Evolutionary conservation across 352 stramenopile species (phyloP).

Genomic region (Phytophthora agathidicida): DNA sequence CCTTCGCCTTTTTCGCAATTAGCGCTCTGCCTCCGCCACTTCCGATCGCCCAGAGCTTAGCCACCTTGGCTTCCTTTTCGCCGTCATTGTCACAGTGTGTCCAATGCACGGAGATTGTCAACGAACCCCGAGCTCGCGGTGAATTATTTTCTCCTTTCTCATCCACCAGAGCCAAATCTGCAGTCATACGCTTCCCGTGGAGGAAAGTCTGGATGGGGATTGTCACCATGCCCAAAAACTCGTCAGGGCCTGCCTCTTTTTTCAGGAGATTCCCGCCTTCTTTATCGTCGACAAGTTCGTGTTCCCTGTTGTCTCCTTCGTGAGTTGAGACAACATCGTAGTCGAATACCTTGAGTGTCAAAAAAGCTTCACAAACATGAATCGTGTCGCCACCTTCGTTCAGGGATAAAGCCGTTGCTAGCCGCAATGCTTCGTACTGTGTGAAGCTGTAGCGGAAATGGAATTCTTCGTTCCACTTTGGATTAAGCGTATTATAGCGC

Average conservation of each 20-base stretch:
- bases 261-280: neutral
- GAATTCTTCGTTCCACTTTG: slow-evolving; percentile 82
- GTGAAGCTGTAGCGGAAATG: slow-evolving; percentile 52
- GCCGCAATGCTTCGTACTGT: slow-evolving; percentile 24
- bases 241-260: slow-evolving; percentile 7
- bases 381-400: neutral
- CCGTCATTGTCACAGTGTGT: slow-evolving; percentile 37
- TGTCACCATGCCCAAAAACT: slow-evolving; percentile 55
- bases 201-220: slow-evolving; percentile 50
- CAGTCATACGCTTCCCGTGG: slow-evolving; percentile 46
- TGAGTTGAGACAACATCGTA: slow-evolving; percentile 41
- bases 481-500: slow-evolving; percentile 54
- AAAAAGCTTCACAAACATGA: neutral
- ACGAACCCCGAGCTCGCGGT: slow-evolving; percentile 33
- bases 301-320: neutral
- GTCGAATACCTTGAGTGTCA: slow-evolving; percentile 42
- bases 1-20: slow-evolving; percentile 20
- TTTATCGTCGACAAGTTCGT: slow-evolving; percentile 3
- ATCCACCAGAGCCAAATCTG: slow-evolving; percentile 46
- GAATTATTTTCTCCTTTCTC: slow-evolving; percentile 31
- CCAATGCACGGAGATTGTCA: slow-evolving; percentile 70
- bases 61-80: slow-evolving; percentile 2
- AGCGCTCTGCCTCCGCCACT: slow-evolving; percentile 23
- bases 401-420: neutral
- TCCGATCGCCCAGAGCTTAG: slow-evolving; percentile 32